Percentiles rank a stretch among this genome's conserved stretches.
Conservation (phyloP, 129 eudicot species). For the Centella asiatica region DNA sequence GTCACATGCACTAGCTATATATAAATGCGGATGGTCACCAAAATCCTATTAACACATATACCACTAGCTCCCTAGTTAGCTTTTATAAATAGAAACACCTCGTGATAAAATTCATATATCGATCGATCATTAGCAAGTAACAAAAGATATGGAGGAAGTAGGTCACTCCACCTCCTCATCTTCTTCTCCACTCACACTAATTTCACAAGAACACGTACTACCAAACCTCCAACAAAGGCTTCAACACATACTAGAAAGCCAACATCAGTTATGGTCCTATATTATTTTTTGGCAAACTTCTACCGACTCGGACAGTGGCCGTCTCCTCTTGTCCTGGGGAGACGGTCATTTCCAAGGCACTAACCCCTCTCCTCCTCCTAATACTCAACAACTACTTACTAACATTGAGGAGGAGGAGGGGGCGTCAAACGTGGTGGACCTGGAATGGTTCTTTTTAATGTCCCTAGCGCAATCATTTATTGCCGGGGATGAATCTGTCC, state of each 20-base stretch:
- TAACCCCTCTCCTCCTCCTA: not conserved
- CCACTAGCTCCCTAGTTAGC: no score
- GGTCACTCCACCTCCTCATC: no score
- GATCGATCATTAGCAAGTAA: no score
- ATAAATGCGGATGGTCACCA: no score
- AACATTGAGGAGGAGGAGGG: constrained; percentile 15
- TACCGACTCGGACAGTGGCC: not conserved
- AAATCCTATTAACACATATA: no score
- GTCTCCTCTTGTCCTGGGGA: not conserved
- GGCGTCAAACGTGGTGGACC: constrained; percentile 31
- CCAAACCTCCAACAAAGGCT: not conserved
- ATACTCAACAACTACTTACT: not conserved
- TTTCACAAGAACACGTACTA: no score
- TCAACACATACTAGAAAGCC: not conserved
- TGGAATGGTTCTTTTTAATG: constrained; percentile 64
- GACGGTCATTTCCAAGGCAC: not conserved
- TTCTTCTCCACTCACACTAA: no score
- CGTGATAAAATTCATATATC: no score
- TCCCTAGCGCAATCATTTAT: constrained; percentile 36
- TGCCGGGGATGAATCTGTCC: constrained; percentile 39
- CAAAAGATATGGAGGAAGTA: no score
- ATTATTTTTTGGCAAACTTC: not conserved
- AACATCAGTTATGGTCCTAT: not conserved
- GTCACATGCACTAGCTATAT: no score
- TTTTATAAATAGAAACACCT: no score